A percentile compares a stretch with the other conserved stretches of the same genome.
These are phyloP conservation scores for Malus asiatica DNA, from an alignment of 306 rosid genomes.

Conservation along the genomic window DNA sequence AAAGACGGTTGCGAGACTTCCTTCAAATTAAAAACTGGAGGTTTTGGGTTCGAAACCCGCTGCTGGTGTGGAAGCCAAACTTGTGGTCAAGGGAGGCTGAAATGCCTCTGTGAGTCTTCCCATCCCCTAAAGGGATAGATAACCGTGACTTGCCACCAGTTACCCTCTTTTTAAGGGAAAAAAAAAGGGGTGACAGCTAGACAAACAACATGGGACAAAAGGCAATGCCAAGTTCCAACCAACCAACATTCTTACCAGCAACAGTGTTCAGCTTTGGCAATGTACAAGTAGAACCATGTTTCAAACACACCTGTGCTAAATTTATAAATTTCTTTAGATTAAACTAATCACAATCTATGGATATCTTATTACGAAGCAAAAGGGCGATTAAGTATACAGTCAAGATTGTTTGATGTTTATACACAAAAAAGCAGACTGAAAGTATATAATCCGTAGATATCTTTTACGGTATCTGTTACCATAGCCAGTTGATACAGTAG, in stretches of 20 bases:
- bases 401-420: background rate
- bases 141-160: too few species aligned
- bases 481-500: background rate
- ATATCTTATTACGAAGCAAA: background rate
- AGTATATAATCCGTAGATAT: background rate
- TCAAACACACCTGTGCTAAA: background rate
- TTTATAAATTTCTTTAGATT: background rate
- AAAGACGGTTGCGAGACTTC: too few species aligned
- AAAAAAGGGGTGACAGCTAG: too few species aligned
- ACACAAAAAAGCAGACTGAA: background rate
- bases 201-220: background rate
- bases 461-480: background rate
- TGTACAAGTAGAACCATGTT: background rate
- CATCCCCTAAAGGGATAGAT: too few species aligned
- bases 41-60: too few species aligned
- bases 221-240: background rate
- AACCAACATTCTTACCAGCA: background rate
- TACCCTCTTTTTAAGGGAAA: too few species aligned
- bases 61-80: too few species aligned
- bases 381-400: background rate
- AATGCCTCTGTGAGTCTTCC: too few species aligned
- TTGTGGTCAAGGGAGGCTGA: too few species aligned
- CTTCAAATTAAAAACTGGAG: too few species aligned
- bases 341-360: background rate
- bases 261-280: too few species aligned